A percentile compares a stretch with the other conserved stretches of the same genome.
Conservation (phyloP, 2,329 filamentous ascomycete species). For the Aspergillus japonicus region DNA sequence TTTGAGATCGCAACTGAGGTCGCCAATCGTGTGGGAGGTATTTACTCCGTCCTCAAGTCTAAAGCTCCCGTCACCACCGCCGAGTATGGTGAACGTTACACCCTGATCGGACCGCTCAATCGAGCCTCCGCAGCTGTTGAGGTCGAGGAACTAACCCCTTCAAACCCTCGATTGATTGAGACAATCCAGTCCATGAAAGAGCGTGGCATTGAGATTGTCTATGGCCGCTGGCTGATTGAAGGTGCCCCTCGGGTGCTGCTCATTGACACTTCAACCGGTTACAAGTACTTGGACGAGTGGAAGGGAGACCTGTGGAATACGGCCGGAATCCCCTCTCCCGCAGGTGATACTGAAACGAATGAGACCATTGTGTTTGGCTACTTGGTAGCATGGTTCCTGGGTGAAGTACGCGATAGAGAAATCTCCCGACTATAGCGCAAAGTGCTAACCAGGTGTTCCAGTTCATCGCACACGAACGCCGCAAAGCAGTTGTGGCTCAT, state of each 20-base stretch:
- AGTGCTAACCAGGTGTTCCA: slow-evolving; percentile 41
- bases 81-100: slow-evolving; percentile 97
- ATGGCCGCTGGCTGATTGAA: slow-evolving; percentile 96
- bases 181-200: slow-evolving; percentile 93
- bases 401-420: slow-evolving; percentile 67
- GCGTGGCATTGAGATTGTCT: slow-evolving; percentile 83
- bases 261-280: slow-evolving; percentile 92
- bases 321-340: slow-evolving; percentile 89
- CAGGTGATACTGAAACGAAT: slow-evolving; percentile 90
- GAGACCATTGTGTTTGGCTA: slow-evolving; percentile 98
- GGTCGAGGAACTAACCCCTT: slow-evolving; percentile 88
- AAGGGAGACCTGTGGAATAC: slow-evolving; percentile 93
- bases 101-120: slow-evolving; percentile 91
- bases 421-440: not conserved
- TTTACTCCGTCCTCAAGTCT: slow-evolving; percentile 98
- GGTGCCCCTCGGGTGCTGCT: slow-evolving; percentile 90
- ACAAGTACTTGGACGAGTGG: slow-evolving; percentile 91
- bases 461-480: slow-evolving; percentile 93
- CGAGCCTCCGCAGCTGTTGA: slow-evolving; percentile 92
- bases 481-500: slow-evolving; percentile 89
- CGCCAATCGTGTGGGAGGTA: slow-evolving; percentile 95
- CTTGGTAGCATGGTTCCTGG: slow-evolving; percentile 94
- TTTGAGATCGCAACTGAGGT: slow-evolving; percentile 98
- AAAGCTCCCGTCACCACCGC: slow-evolving; percentile 97
- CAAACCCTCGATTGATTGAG: slow-evolving; percentile 71